Evolutionary conservation across 2,329 filamentous ascomycete species (phyloP), one percentile per base, ranked within the genome.

Genomic region (Pestalotiopsis fici): DNA sequence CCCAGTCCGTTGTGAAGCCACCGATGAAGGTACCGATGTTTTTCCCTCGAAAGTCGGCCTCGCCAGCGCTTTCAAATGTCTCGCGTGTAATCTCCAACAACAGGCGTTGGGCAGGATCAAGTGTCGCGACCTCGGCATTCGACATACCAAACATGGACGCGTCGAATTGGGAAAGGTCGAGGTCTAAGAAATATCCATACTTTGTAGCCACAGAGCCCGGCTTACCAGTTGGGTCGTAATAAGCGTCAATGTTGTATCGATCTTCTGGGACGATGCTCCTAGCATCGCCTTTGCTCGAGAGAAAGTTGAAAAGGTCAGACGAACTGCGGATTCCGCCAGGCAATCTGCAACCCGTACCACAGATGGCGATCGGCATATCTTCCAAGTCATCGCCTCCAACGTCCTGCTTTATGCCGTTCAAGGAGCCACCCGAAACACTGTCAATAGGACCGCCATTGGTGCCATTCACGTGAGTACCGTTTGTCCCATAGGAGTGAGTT

Each of bases 41-140:
- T 3, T 71, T 74, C 0, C 79, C 80, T 15, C 71, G 69, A 47
- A 72, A 75, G 25, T 72, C 68, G 3, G 70, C 71, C 43, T 76
- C 70, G 1, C 80, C 80, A 15, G 79, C 77, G 56, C 73, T 71
- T 27, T 82, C 78, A 5, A 82, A 69, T 31, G 70, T 74, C 64
- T 82, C 80, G 6, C 74, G 72, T 4, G 74, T 72, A 3, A 81
- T 74, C 65, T 82, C 78, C 1, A 81, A 72, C n/a, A 78, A 67
- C 12, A 76, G 72, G 2, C 79, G 68, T 65, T 81, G 80, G 28
- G 80, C 78, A 1, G 80, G 80, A 62, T 83, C 80, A 37, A 77
- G 68, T 2, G 12, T 3, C 7, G 23, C 64, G 11, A 76, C 71
- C 64, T 82, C 78, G 3, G 65, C 66, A 0, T 66, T 56, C 13